A percentile compares a stretch with the other conserved stretches of the same genome.
Conservation (phyloP, 2,329 filamentous ascomycete species). For the Talaromyces islandicus region DNA sequence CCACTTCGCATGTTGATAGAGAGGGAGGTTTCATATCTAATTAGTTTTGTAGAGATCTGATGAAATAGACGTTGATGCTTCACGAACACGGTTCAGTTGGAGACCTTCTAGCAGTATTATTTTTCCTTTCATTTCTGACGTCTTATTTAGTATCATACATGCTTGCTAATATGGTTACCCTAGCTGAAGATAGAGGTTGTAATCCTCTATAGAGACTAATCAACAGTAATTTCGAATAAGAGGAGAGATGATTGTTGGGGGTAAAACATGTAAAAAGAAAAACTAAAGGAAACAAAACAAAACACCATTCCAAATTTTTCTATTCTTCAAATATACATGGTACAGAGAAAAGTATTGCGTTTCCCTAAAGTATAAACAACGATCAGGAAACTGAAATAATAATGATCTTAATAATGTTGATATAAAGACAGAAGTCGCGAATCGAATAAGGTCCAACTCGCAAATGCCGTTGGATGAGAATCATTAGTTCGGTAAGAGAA, state of each 20-base stretch:
- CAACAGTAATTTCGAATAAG: neutral
- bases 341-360: neutral
- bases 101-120: neutral
- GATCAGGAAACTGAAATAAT: conserved; percentile 13
- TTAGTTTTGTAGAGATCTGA: neutral
- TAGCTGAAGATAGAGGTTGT: neutral
- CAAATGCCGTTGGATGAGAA: neutral
- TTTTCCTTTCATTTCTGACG: neutral
- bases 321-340: conserved; percentile 1
- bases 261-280: conserved; percentile 7
- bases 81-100: neutral
- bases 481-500: neutral
- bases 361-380: conserved; percentile 7
- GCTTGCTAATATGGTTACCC: neutral
- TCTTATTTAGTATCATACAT: neutral
- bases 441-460: neutral
- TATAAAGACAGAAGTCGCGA: conserved; percentile 1
- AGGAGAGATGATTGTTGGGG: neutral
- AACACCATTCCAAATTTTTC: neutral
- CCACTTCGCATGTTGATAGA: neutral
- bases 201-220: neutral
- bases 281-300: too few relatives aligned
- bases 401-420: neutral
- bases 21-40: neutral
- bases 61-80: neutral